Evolutionary conservation across 768 basidiomycete genomes (phyloP).

Genomic region (Agrocybe praecox): DNA sequence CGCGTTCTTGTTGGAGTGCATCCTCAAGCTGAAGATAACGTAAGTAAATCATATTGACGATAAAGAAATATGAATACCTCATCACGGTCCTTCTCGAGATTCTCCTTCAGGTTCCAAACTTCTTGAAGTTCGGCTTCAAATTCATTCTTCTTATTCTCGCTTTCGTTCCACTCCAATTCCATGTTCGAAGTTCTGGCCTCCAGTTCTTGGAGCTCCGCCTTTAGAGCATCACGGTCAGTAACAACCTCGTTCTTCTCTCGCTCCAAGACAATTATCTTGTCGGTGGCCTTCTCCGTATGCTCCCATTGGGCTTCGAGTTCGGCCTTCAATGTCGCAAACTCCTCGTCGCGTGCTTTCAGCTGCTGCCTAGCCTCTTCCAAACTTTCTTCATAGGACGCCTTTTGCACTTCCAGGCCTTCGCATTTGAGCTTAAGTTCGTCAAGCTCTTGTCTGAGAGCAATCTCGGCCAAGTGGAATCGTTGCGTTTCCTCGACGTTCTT

Average conservation of each 20-base stretch:
- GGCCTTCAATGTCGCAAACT: conserved; percentile 49
- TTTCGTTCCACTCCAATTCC: conserved; percentile 59
- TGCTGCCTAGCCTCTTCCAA: conserved; percentile 41
- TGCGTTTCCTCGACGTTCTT: conserved; percentile 42
- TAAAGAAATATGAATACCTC: conserved; percentile 41
- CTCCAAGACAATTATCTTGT: conserved; percentile 37
- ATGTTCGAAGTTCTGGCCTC: conserved; percentile 45
- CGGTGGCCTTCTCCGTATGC: conserved; percentile 57
- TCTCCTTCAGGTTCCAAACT: conserved; percentile 51
- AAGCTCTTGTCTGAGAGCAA: conserved; percentile 54
- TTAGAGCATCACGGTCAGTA: conserved; percentile 40
- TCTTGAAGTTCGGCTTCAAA: conserved; percentile 60
- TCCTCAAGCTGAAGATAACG: conserved; percentile 46
- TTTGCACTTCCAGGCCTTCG: conserved; percentile 46
- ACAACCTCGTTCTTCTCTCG: conserved; percentile 35
- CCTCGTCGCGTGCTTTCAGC: conserved; percentile 44
- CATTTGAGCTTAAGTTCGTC: conserved; percentile 43
- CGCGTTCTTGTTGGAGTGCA: conserved; percentile 54
- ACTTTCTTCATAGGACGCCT: conserved; percentile 43
- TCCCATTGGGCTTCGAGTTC: conserved; percentile 78
- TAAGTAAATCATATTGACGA: not conserved
- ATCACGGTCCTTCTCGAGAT: conserved; percentile 55
- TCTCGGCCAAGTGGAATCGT: conserved; percentile 40
- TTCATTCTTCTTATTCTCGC: conserved; percentile 55
- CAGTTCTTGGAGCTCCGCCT: conserved; percentile 41